These are phyloP conservation scores for Begonia masoniana DNA, from an alignment of 306 rosid genomes.

Conservation along the genomic window DNA sequence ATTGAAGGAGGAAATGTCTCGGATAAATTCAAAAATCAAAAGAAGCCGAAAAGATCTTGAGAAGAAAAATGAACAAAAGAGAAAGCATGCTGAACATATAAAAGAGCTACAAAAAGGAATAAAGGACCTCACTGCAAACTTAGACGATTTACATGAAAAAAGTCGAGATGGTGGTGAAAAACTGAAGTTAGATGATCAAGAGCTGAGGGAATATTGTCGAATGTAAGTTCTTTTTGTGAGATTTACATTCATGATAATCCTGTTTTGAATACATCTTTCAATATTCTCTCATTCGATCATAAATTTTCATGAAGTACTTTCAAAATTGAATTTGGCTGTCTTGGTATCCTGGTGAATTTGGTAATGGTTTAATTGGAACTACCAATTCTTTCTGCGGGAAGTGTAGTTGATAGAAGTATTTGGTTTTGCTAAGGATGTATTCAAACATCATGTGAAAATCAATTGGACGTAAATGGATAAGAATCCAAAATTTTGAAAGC, in stretches of 20 bases:
- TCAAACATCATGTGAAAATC: too few species aligned
- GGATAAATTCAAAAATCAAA: conserved; percentile 73
- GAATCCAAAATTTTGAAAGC: too few species aligned
- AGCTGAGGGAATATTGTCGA: conserved; percentile 71
- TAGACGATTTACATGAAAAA: conserved; percentile 56
- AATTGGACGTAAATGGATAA: too few species aligned
- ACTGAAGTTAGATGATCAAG: conserved; percentile 50
- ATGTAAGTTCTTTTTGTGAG: conserved; percentile 40
- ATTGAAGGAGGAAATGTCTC: conserved; percentile 87
- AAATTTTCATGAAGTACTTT: too few species aligned
- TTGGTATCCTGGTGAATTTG: too few species aligned
- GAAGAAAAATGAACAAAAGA: conserved; percentile 47
- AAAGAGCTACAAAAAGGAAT: conserved; percentile 46
- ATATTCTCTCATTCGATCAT: neutral
- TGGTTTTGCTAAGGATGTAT: too few species aligned
- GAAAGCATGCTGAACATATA: conserved; percentile 46
- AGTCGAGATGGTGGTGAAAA: conserved; percentile 45
- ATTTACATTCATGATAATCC: neutral
- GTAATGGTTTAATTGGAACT: too few species aligned
- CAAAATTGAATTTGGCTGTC: neutral
- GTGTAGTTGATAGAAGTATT: too few species aligned
- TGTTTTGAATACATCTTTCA: neutral
- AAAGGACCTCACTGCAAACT: conserved; percentile 49
- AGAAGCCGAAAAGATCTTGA: conserved; percentile 66
- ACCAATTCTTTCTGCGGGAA: too few species aligned